Conservation (phyloP, 176 grass and related monocot species). For the Dendrocalamus sinicus region DNA sequence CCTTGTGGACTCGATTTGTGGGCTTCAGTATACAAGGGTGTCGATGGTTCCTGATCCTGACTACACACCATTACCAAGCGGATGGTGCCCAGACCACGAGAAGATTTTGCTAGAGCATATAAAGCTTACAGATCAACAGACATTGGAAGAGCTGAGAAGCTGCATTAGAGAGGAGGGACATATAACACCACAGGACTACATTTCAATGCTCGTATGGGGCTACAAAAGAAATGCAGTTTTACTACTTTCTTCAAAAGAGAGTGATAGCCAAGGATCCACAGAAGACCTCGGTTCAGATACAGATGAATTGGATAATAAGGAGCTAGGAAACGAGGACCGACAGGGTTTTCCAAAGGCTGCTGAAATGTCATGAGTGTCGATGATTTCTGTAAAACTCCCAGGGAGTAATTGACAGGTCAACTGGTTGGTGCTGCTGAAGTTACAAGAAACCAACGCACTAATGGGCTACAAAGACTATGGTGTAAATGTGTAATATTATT, state of each 20-base stretch:
- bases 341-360: conserved; percentile 43
- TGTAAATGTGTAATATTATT: conserved; percentile 11
- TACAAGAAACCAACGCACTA: conserved; percentile 11
- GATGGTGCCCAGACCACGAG: conserved; percentile 87
- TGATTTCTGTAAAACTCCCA: conserved; percentile 2
- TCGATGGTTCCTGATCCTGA: conserved; percentile 96
- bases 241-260: conserved; percentile 54
- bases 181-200: conserved; percentile 78
- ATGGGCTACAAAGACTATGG: neutral
- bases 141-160: conserved; percentile 65
- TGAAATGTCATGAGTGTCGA: conserved; percentile 44
- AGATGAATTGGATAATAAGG: conserved; percentile 52
- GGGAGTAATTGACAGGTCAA: conserved; percentile 2
- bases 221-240: conserved; percentile 91
- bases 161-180: conserved; percentile 87
- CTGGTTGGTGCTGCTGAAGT: neutral
- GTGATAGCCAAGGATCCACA: conserved; percentile 44
- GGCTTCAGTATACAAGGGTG: conserved; percentile 94
- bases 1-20: conserved; percentile 87
- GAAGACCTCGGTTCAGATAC: conserved; percentile 56
- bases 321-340: conserved; percentile 22
- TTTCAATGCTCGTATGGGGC: conserved; percentile 97
- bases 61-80: conserved; percentile 74
- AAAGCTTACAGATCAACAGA: conserved; percentile 69
- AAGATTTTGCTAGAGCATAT: conserved; percentile 88